These are phyloP conservation scores for Fusarium verticillioides DNA, from an alignment of 2,329 filamentous ascomycete species.

Conservation along the genomic window DNA sequence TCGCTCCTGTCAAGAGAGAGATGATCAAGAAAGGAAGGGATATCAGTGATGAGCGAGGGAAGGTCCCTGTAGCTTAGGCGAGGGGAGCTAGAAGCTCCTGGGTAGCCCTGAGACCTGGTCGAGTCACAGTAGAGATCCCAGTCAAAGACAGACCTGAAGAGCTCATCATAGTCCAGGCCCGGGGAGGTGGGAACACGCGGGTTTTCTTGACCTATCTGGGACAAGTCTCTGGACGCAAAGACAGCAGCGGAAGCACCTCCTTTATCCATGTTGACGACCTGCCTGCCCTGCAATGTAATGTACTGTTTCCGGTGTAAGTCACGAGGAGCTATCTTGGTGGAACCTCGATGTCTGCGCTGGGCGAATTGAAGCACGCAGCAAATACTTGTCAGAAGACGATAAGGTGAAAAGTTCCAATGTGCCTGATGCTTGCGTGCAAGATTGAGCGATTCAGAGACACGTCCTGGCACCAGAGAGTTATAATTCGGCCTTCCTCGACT, in stretches of 20 bases:
- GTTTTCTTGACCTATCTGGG: constrained; percentile 51
- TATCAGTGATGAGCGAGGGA: constrained; percentile 51
- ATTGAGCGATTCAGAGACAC: constrained; percentile 53
- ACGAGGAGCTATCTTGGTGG: constrained; percentile 53
- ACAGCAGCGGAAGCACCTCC: constrained; percentile 29
- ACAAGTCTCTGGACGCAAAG: constrained; percentile 47
- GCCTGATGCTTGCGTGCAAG: constrained; percentile 53
- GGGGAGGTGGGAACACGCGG: constrained; percentile 51
- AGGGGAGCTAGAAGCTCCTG: constrained; percentile 44
- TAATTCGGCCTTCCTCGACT: constrained; percentile 52
- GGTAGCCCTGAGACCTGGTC: constrained; percentile 46
- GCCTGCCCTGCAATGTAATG: constrained; percentile 37
- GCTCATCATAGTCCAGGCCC: constrained; percentile 48
- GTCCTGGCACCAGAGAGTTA: constrained; percentile 54
- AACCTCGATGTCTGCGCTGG: constrained; percentile 52
- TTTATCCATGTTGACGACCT: constrained; percentile 52
- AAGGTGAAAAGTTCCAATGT: constrained; percentile 55
- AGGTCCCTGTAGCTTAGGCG: constrained; percentile 46
- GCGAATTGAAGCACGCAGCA: constrained; percentile 52
- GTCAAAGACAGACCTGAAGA: constrained; percentile 54
- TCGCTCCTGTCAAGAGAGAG: constrained; percentile 48
- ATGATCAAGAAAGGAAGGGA: constrained; percentile 49
- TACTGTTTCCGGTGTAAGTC: constrained; percentile 52
- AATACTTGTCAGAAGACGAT: constrained; percentile 52
- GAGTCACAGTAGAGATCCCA: constrained; percentile 50